Evolutionary conservation across 345 rosid species (phyloP).

Genomic region (Lepidium didymum): DNA sequence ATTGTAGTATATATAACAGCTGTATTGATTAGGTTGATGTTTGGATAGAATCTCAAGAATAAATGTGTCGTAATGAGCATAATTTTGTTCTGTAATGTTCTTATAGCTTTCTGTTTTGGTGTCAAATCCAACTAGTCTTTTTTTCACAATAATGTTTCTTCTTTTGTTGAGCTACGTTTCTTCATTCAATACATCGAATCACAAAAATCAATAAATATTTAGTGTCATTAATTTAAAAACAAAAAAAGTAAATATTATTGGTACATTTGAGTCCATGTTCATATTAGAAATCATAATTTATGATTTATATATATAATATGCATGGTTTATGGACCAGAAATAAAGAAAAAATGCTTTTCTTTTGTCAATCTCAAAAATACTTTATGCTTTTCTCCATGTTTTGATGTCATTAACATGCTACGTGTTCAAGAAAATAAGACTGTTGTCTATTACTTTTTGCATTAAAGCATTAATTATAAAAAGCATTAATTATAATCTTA

Average conservation of each 20-base stretch:
- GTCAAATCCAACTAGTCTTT: constrained; percentile 20
- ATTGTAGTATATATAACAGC: constrained; percentile 11
- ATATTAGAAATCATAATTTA: not conserved
- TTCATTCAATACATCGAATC: constrained; percentile 10
- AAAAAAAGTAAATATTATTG: not conserved
- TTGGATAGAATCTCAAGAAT: constrained; percentile 25
- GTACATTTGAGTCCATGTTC: constrained; percentile 1
- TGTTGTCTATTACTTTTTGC: constrained; percentile 3
- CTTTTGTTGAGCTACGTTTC: constrained; percentile 9
- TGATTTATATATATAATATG: not conserved
- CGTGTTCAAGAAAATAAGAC: constrained; percentile 14
- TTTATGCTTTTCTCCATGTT: not conserved
- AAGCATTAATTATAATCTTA: too few relatives aligned
- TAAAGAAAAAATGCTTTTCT: constrained; percentile 8
- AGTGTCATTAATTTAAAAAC: not conserved
- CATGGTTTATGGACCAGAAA: not conserved
- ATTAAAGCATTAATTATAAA: not conserved
- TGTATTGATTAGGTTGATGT: constrained; percentile 17
- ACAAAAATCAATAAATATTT: not conserved
- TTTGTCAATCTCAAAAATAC: constrained; percentile 13
- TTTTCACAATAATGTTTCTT: constrained; percentile 13
- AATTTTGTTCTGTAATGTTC: constrained; percentile 25
- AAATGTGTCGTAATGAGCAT: constrained; percentile 22
- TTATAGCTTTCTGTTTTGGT: constrained; percentile 24
- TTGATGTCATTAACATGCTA: constrained; percentile 13